phyloP scores from a whole-genome alignment of 805 yeast genomes.

The Candida tibetensis region DNA sequence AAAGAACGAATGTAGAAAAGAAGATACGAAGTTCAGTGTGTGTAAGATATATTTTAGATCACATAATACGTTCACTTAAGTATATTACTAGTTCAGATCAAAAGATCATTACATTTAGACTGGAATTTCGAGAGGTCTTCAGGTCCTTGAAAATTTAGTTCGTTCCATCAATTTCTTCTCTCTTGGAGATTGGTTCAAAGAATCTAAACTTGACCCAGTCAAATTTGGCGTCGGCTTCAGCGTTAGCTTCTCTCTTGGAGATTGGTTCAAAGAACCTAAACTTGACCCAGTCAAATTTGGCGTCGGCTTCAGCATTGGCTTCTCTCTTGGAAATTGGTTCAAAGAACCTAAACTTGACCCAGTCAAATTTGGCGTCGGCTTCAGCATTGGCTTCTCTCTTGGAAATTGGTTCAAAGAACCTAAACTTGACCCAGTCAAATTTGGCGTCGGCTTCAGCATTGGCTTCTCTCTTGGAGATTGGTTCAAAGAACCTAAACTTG shows the following conservation, averaged over 20 bases:
- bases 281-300: slow-evolving; percentile 7
- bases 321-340: slow-evolving; percentile 11
- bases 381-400: slow-evolving; percentile 15
- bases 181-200: slow-evolving; percentile 4
- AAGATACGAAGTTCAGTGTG: too few relatives aligned
- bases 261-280: slow-evolving; percentile 7
- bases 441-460: slow-evolving; percentile 9
- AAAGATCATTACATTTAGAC: too few relatives aligned
- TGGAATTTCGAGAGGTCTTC: too few relatives aligned
- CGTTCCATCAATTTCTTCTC: slow-evolving; percentile 9
- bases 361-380: slow-evolving; percentile 3
- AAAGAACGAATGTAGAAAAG: too few relatives aligned
- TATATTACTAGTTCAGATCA: too few relatives aligned
- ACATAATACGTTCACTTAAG: too few relatives aligned
- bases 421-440: slow-evolving; percentile 7
- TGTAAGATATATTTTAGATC: too few relatives aligned
- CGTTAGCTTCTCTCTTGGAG: slow-evolving; percentile 9
- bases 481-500: slow-evolving; percentile 7
- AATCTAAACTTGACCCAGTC: slow-evolving; percentile 6
- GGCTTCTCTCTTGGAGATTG: slow-evolving; percentile 14
- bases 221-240: slow-evolving; percentile 7
- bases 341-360: slow-evolving; percentile 3
- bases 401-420: slow-evolving; percentile 8
- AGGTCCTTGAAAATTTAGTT: too few relatives aligned
- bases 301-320: slow-evolving; percentile 10